Evolutionary conservation across 208 protist species (phyloP).

Genomic region (Trypanosoma vivax): DNA sequence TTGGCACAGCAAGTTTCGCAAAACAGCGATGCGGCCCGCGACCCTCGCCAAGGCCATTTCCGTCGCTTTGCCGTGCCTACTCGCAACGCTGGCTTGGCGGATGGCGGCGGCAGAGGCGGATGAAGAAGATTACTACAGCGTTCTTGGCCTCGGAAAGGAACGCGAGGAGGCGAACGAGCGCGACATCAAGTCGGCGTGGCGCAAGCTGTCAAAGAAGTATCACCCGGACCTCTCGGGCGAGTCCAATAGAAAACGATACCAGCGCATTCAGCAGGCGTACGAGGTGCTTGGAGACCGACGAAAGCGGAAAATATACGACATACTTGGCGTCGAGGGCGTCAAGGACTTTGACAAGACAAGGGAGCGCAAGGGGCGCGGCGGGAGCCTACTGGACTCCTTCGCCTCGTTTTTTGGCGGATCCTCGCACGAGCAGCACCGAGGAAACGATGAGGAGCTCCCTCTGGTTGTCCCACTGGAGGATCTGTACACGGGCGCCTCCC

Average conservation of each 20-base stretch:
- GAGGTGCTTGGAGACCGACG: slow-evolving; percentile 59
- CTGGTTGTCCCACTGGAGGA: slow-evolving; percentile 87
- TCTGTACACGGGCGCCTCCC: slow-evolving; percentile 86
- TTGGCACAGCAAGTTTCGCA: no score
- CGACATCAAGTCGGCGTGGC: slow-evolving; percentile 40
- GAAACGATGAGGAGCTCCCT: slow-evolving; percentile 58
- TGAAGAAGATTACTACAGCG: slow-evolving; percentile 42
- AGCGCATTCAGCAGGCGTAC: slow-evolving; percentile 67
- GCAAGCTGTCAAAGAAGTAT: slow-evolving; percentile 35
- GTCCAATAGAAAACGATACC: slow-evolving; percentile 34
- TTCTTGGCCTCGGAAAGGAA: slow-evolving; percentile 39
- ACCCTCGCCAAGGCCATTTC: no score
- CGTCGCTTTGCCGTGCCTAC: no score
- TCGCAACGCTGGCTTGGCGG: neutral
- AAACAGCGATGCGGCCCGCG: no score
- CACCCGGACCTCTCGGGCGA: slow-evolving; percentile 52
- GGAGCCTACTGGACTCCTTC: slow-evolving; percentile 20
- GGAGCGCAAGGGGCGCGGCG: slow-evolving; percentile 12
- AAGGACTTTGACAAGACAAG: slow-evolving; percentile 35
- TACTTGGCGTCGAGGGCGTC: slow-evolving; percentile 56
- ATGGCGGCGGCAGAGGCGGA: slow-evolving; percentile 5
- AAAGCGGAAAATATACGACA: slow-evolving; percentile 74
- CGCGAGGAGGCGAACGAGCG: slow-evolving; percentile 49
- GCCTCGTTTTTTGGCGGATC: slow-evolving; percentile 32
- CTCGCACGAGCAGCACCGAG: slow-evolving; percentile 28